Conservation (phyloP, 2,329 filamentous ascomycete genomes). For the Cladorrhinum sp. region DNA sequence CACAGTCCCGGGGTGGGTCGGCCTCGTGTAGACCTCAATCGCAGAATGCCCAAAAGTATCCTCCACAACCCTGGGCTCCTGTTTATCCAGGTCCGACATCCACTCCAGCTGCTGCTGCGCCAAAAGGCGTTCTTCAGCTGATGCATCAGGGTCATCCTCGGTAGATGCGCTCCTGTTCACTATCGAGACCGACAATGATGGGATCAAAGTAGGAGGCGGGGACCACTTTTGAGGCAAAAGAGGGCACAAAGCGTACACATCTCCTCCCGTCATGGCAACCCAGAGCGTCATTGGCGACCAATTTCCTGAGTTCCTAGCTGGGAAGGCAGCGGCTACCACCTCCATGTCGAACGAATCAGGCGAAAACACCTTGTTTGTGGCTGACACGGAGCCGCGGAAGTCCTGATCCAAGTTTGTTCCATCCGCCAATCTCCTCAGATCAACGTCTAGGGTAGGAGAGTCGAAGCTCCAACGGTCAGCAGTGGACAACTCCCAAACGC, state of each 20-base stretch:
- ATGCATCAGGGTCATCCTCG: constrained; percentile 56
- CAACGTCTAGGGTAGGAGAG: constrained; percentile 75
- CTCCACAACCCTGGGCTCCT: constrained; percentile 58
- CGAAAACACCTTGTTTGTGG: constrained; percentile 78
- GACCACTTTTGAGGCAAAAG: constrained; percentile 85
- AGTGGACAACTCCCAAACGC: constrained; percentile 86
- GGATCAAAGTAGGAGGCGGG: constrained; percentile 70
- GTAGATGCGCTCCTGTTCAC: constrained; percentile 67
- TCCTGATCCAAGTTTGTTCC: constrained; percentile 80
- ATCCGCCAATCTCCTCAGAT: constrained; percentile 84
- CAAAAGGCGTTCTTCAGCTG: constrained; percentile 52
- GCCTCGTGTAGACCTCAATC: constrained; percentile 56
- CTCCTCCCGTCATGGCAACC: constrained; percentile 91
- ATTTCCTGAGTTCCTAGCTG: constrained; percentile 63
- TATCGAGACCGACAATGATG: constrained; percentile 78
- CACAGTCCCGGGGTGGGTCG: constrained; percentile 54
- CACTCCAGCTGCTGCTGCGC: constrained; percentile 64
- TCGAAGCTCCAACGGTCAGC: constrained; percentile 85
- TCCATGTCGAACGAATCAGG: constrained; percentile 92
- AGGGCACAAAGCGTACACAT: constrained; percentile 90
- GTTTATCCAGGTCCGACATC: constrained; percentile 64
- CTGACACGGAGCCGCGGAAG: constrained; percentile 71
- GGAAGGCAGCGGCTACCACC: constrained; percentile 83
- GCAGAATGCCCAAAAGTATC: constrained; percentile 46
- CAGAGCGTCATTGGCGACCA: constrained; percentile 97